Percentiles rank a stretch among this genome's conserved stretches.
Conservation (phyloP, 2,329 filamentous ascomycete species). For the Septoria petroselini region DNA sequence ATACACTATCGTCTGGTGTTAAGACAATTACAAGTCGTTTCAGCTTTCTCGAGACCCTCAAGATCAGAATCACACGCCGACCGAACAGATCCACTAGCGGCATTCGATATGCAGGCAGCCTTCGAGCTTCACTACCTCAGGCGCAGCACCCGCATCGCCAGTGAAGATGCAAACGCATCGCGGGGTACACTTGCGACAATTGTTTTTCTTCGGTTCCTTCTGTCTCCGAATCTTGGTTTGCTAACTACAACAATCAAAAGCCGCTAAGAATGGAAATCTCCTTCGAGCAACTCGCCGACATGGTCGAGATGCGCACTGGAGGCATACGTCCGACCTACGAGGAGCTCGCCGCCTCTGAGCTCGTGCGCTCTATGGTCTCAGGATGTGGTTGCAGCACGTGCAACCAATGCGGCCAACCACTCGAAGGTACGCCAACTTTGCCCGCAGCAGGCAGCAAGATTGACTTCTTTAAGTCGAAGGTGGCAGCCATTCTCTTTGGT, state of each 20-base stretch:
- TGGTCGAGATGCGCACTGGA: background rate
- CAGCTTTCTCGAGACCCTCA: too few relatives aligned
- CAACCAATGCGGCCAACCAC: background rate
- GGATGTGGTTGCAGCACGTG: background rate
- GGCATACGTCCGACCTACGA: background rate
- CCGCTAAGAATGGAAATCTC: background rate
- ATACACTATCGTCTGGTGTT: too few relatives aligned
- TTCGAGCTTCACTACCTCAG: background rate
- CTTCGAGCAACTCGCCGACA: background rate
- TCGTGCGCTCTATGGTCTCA: background rate
- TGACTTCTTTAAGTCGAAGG: too few relatives aligned
- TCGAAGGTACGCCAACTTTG: background rate
- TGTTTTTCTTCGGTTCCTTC: background rate
- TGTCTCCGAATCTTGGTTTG: background rate
- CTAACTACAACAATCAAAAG: background rate
- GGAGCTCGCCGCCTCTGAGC: background rate
- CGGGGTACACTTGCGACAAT: background rate
- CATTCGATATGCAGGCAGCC: constrained; percentile 9
- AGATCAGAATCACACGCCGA: background rate
- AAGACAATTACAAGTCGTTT: too few relatives aligned
- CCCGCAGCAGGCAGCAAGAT: too few relatives aligned
- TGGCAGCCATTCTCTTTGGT: too few relatives aligned
- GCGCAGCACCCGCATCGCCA: background rate
- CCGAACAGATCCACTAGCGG: background rate
- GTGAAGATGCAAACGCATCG: background rate